Evolutionary conservation across 495 filamentous ascomycete genomes (phyloP).

Genomic region (Hypoxylon rickii): DNA sequence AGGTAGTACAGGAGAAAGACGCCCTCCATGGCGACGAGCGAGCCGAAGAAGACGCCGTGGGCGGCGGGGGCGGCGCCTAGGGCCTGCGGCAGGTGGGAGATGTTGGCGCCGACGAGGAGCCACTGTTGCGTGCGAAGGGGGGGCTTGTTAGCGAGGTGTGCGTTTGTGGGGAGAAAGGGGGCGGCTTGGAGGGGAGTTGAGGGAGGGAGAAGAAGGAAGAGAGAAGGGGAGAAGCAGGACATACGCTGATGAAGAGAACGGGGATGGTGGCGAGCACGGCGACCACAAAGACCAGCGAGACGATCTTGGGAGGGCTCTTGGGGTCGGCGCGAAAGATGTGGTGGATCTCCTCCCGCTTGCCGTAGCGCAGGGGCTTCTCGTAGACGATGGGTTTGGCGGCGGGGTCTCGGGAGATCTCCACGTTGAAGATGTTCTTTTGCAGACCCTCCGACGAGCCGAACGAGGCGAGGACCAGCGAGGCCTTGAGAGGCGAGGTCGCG

Average conservation of each 20-base stretch:
- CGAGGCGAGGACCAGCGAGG: conserved; percentile 80
- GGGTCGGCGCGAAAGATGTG: conserved; percentile 87
- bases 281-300: conserved; percentile 76
- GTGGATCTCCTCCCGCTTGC: conserved; percentile 80
- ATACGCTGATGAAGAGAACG: conserved; percentile 69
- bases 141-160: neutral
- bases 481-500: conserved; percentile 67
- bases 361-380: conserved; percentile 75
- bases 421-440: conserved; percentile 68
- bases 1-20: conserved; percentile 96
- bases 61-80: conserved; percentile 73
- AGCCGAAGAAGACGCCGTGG: conserved; percentile 80
- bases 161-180: conserved; percentile 40
- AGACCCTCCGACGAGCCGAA: conserved; percentile 77
- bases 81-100: conserved; percentile 76
- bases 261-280: conserved; percentile 74
- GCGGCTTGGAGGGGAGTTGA: neutral
- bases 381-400: conserved; percentile 62
- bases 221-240: conserved; percentile 34
- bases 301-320: conserved; percentile 77
- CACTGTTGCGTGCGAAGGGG: conserved; percentile 61
- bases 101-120: conserved; percentile 80
- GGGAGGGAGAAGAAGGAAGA: neutral
- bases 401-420: conserved; percentile 60
- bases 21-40: conserved; percentile 82